Evolutionary conservation across 768 basidiomycete species (phyloP), one percentile per base, ranked within the genome.

Genomic region (Glaciozyma antarctica): DNA sequence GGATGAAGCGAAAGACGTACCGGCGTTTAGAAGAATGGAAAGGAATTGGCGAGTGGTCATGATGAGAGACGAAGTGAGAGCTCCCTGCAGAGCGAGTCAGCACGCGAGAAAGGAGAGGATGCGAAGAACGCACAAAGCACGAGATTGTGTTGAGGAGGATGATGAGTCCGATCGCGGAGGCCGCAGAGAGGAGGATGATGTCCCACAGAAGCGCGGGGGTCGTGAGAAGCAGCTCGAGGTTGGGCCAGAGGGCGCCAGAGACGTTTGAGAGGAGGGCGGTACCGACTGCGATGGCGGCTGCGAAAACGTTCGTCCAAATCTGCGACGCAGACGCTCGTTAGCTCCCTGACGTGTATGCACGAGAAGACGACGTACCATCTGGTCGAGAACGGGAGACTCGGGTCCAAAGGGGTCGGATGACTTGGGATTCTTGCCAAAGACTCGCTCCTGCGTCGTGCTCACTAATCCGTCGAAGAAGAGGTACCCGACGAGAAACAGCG

Each of bases 381-480:
- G 68, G 34, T 65, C 60, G 1, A 72, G 66, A 15, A 73, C 70
- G 4, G 69, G 69, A 49, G 68, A 68, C 3, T 61, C 67, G 28
- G 71, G 60, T 3, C 69, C 69, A 44, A 73, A 70, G 8, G 73
- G 73, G 34, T 70, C 68, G 49, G 52, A 51, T 6, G 64, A 63
- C 28, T 26, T 30, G 24, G 28, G 8, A 3, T 62, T 43, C 3
- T 59, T 69, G 44, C 69, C 73, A 41, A 73, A 72, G 12, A 63
- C 64, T 34, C 56, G 51, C 60, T 72, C 69, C 44, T 71, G 73
- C 21, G 73, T 69, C 15, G 73, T 72, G 28, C 54, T 59, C 9
- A 66, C 66, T 12, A 73, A 60, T 10, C 73, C 73, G 47, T 73
- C 73, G 60, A 73, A 73, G 61, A 67, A 67, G 53, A 73, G 67